phyloP scores from a whole-genome alignment of 176 grass and related monocot genomes.

The Hordeum marinum region DNA sequence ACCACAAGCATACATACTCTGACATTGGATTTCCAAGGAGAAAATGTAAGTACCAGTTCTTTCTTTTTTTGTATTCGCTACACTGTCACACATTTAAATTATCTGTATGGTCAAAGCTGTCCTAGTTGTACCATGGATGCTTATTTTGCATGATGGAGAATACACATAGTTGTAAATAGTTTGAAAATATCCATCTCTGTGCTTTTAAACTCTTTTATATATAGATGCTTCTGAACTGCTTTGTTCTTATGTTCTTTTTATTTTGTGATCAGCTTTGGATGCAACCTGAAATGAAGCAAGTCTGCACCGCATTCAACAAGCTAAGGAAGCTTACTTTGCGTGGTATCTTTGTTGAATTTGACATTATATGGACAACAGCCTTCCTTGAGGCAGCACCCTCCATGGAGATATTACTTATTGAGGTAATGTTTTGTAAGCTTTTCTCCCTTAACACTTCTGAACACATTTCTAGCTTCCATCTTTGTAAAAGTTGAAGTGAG shows the following conservation, averaged over 20 bases:
- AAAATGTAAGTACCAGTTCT: not conserved
- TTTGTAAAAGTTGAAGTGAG: not conserved
- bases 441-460: not conserved
- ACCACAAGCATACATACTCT: not conserved
- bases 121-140: not conserved
- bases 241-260: not conserved
- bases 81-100: not conserved
- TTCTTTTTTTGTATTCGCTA: not conserved
- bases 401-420: not conserved
- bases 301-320: not conserved
- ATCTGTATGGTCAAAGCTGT: not conserved
- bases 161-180: not conserved
- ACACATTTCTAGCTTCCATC: not conserved
- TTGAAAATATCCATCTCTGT: not conserved
- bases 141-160: not conserved
- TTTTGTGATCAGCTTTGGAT: not conserved
- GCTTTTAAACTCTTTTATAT: not conserved
- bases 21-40: conserved; percentile 20
- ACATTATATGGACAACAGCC: not conserved
- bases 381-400: not conserved
- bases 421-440: not conserved
- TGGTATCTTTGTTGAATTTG: not conserved
- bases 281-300: not conserved
- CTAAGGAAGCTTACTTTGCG: not conserved
- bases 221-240: not conserved